A percentile compares a stretch with the other conserved stretches of the same genome.
Evolutionary conservation across 345 rosid species (phyloP).

Genomic region (Gossypium sturtianum): DNA sequence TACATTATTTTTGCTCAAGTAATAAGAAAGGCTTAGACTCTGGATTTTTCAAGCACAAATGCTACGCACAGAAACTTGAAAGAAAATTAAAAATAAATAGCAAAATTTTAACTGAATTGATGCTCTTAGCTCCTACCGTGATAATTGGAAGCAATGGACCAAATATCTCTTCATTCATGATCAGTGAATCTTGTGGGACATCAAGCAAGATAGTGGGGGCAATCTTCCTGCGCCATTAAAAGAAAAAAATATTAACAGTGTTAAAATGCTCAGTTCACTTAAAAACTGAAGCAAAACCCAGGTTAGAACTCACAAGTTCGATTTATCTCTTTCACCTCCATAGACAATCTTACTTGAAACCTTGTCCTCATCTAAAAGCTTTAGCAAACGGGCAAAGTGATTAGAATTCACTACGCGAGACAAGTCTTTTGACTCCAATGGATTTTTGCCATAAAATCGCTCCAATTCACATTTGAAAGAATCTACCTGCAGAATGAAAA

Average conservation of each 20-base stretch:
- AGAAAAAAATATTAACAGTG: constrained; percentile 4
- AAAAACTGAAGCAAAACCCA: background rate
- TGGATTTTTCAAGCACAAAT: constrained; percentile 5
- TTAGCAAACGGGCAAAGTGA: constrained; percentile 76
- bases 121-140: constrained; percentile 32
- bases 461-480: constrained; percentile 56
- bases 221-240: constrained; percentile 51
- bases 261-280: background rate
- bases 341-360: constrained; percentile 69
- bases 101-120: background rate
- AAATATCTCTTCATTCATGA: constrained; percentile 92
- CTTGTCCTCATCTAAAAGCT: constrained; percentile 77
- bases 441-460: constrained; percentile 67
- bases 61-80: background rate
- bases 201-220: constrained; percentile 86
- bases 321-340: constrained; percentile 75
- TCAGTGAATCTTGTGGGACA: constrained; percentile 65
- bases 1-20: background rate
- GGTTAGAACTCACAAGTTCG: constrained; percentile 57
- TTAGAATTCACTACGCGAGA: constrained; percentile 74
- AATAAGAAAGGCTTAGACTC: background rate
- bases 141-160: constrained; percentile 95
- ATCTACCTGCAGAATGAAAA: constrained; percentile 43
- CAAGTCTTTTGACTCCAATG: constrained; percentile 76
- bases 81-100: background rate